Evolutionary conservation across 352 stramenopile genomes (phyloP).

Genomic region (Globisporangium perplexum): DNA sequence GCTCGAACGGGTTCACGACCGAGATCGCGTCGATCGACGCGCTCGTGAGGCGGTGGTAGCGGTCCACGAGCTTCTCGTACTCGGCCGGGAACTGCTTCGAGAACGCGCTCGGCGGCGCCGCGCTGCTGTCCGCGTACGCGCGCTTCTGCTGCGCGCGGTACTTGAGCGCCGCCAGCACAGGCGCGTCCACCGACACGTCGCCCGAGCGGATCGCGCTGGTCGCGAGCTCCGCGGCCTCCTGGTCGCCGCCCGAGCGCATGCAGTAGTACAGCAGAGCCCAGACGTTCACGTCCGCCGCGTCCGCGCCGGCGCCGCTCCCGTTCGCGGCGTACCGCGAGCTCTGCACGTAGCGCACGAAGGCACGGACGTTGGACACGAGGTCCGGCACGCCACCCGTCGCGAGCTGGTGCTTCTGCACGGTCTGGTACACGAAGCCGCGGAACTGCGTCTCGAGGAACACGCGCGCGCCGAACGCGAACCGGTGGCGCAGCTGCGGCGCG

Average conservation of each 20-base stretch:
- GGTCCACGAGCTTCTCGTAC: conserved; percentile 54
- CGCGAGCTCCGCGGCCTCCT: conserved; percentile 61
- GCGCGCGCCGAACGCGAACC: conserved; percentile 60
- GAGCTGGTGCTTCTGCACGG: conserved; percentile 65
- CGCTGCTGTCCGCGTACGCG: conserved; percentile 29
- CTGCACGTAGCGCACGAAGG: conserved; percentile 73
- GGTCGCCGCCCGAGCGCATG: conserved; percentile 61
- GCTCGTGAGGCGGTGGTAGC: conserved; percentile 66
- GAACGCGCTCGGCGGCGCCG: conserved; percentile 38
- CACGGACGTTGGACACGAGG: conserved; percentile 63
- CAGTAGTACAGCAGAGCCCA: conserved; percentile 82
- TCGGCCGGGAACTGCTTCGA: conserved; percentile 64
- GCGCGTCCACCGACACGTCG: conserved; percentile 44
- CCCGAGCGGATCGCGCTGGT: conserved; percentile 29
- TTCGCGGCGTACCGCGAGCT: conserved; percentile 52
- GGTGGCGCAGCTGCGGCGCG: conserved; percentile 35
- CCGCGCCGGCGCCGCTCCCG: conserved; percentile 15
- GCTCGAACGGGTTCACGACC: conserved; percentile 71
- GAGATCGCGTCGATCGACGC: conserved; percentile 65
- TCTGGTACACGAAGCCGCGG: conserved; percentile 70
- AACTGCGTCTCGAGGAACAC: conserved; percentile 81
- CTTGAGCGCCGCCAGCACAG: conserved; percentile 50
- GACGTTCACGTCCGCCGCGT: conserved; percentile 41
- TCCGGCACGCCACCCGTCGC: conserved; percentile 66
- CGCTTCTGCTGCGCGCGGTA: conserved; percentile 63